phyloP scores from a whole-genome alignment of 345 rosid species.

The Cardamine resedifolia region DNA sequence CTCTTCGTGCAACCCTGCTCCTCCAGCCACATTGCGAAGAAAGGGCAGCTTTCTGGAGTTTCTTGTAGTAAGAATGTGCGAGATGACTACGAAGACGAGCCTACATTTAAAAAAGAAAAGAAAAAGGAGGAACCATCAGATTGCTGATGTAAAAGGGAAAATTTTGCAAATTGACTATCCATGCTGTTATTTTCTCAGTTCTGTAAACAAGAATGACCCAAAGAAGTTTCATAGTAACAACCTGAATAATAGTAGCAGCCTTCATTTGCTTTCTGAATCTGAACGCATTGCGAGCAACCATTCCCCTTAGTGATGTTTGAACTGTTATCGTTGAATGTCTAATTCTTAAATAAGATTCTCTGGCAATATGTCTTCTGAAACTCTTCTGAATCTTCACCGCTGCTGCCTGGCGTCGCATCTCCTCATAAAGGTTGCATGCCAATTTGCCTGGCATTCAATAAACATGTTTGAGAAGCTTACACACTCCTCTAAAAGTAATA shows the following conservation, averaged over 20 bases:
- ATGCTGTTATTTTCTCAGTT: slow-evolving; percentile 12
- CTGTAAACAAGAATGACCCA: slow-evolving; percentile 26
- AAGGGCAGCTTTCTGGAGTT: slow-evolving; percentile 79
- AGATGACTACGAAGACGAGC: slow-evolving; percentile 70
- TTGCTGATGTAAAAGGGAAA: not conserved
- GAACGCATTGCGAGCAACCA: slow-evolving; percentile 94
- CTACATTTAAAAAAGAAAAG: slow-evolving; percentile 46
- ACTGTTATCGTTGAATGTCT: slow-evolving; percentile 62
- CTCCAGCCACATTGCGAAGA: slow-evolving; percentile 97
- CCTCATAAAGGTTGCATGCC: slow-evolving; percentile 83
- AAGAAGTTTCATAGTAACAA: slow-evolving; percentile 28
- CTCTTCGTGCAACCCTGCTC: slow-evolving; percentile 88
- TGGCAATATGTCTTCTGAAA: slow-evolving; percentile 65
- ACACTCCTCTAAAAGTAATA: slow-evolving; percentile 13
- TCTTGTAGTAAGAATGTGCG: slow-evolving; percentile 77
- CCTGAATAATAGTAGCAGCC: slow-evolving; percentile 92
- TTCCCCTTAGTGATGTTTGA: slow-evolving; percentile 90
- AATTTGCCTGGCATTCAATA: slow-evolving; percentile 54
- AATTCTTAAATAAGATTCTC: slow-evolving; percentile 55
- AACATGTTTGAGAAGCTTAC: slow-evolving; percentile 25
- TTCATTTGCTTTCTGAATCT: slow-evolving; percentile 87
- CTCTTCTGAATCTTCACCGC: slow-evolving; percentile 88
- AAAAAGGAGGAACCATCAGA: slow-evolving; percentile 29
- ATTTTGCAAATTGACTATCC: not conserved
- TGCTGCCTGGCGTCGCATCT: slow-evolving; percentile 82